Percentiles rank a stretch among this genome's conserved stretches.
These are phyloP conservation scores for Magnusiomyces sp. DNA, from an alignment of 1,139 yeast genomes.

Conservation along the genomic window DNA sequence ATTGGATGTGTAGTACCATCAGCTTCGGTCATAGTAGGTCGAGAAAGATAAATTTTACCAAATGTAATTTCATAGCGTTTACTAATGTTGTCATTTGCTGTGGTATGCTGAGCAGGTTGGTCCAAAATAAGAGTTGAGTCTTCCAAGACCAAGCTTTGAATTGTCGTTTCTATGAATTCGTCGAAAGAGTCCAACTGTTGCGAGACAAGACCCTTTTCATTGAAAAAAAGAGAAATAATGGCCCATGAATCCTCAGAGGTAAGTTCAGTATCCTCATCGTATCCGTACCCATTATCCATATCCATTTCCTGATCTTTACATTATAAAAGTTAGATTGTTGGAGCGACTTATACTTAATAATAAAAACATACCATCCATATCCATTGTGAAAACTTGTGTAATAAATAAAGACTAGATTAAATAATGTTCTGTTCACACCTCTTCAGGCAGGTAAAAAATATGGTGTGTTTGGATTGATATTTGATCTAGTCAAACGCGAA, in stretches of 20 bases:
- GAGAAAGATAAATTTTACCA: slow-evolving; percentile 92
- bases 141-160: slow-evolving; percentile 94
- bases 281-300: slow-evolving; percentile 50
- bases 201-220: slow-evolving; percentile 92
- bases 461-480: slow-evolving; percentile 10
- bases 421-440: background rate
- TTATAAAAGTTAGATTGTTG: background rate
- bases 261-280: slow-evolving; percentile 65
- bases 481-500: slow-evolving; percentile 3
- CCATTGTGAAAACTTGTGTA: background rate
- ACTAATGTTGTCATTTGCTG: slow-evolving; percentile 80
- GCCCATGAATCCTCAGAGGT: slow-evolving; percentile 99
- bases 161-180: slow-evolving; percentile 92
- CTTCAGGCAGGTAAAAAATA: background rate
- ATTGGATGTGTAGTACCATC: slow-evolving; percentile 98
- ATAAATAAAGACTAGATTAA: slow-evolving; percentile 1
- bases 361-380: too few species aligned
- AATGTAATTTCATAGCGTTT: slow-evolving; percentile 91
- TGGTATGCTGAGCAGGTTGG: slow-evolving; percentile 96
- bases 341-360: too few species aligned
- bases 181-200: slow-evolving; percentile 98
- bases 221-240: slow-evolving; percentile 91
- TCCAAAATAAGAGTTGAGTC: slow-evolving; percentile 90
- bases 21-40: slow-evolving; percentile 98
- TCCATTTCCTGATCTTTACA: slow-evolving; percentile 13